These are phyloP conservation scores for Cucumis cinereus DNA, from an alignment of 306 rosid species.

Conservation along the genomic window DNA sequence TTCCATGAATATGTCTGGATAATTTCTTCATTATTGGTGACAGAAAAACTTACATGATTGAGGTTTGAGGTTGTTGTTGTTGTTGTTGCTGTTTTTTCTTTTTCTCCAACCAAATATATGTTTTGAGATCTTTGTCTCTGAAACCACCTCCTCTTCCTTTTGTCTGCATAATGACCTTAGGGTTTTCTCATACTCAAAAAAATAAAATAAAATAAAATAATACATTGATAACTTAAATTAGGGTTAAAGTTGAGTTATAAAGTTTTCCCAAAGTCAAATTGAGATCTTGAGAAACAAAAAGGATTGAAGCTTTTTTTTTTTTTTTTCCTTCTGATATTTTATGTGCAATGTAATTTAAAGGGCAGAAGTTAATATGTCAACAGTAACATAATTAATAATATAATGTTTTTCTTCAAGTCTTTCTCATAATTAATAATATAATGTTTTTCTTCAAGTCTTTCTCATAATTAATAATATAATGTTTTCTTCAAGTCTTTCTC, in stretches of 20 bases:
- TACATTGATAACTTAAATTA: not conserved
- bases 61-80: not conserved
- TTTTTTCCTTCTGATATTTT: not conserved
- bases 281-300: not conserved
- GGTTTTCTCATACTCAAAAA: not conserved
- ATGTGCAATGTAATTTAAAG: not conserved
- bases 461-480: not conserved
- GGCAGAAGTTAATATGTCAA: not conserved
- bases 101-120: not conserved
- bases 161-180: not conserved
- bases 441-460: not conserved
- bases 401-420: not conserved
- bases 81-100: not conserved
- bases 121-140: not conserved
- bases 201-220: too few relatives aligned
- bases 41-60: not conserved
- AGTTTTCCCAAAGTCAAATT: not conserved
- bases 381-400: not conserved
- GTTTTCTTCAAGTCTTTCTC: not conserved
- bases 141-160: not conserved
- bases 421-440: not conserved
- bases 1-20: too few relatives aligned
- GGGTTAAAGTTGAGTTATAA: not conserved
- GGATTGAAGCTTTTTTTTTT: not conserved
- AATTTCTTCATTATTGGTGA: not conserved